Percentiles rank a stretch among this genome's conserved stretches.
These are phyloP conservation scores for Acacia pycnantha DNA, from an alignment of 331 rosid species.

Conservation along the genomic window DNA sequence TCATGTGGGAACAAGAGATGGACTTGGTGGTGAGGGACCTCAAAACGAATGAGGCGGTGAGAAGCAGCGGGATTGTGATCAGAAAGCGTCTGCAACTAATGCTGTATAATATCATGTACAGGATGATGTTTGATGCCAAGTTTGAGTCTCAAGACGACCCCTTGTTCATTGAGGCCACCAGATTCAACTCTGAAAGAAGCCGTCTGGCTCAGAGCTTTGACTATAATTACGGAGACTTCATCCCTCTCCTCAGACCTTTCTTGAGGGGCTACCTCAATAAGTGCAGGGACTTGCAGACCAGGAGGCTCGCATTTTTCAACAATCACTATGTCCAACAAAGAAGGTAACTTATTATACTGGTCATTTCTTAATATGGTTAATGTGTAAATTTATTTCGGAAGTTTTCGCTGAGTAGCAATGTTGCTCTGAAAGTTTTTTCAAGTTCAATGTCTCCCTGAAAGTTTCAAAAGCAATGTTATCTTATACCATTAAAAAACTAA, in stretches of 20 bases:
- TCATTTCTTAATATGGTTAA: not conserved
- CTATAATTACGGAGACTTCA: conserved; percentile 76
- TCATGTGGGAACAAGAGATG: conserved; percentile 89
- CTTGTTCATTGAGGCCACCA: conserved; percentile 67
- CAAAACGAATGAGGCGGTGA: conserved; percentile 31
- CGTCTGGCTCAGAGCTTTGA: conserved; percentile 83
- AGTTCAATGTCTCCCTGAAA: no score
- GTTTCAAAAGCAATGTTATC: no score
- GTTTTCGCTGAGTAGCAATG: no score
- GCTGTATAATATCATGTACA: conserved; percentile 78
- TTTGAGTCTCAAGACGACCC: conserved; percentile 84
- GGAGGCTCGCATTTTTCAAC: conserved; percentile 73
- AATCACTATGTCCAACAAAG: conserved; percentile 52
- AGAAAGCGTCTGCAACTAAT: conserved; percentile 68
- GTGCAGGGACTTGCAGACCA: conserved; percentile 68
- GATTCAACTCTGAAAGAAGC: conserved; percentile 70
- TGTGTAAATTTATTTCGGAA: no score
- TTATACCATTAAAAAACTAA: no score
- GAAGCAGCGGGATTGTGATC: conserved; percentile 55
- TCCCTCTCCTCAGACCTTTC: conserved; percentile 75
- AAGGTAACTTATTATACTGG: conserved; percentile 37
- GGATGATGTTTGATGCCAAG: conserved; percentile 87
- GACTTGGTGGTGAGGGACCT: conserved; percentile 62
- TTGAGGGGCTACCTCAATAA: conserved; percentile 68
- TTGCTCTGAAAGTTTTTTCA: fast-evolving